A percentile compares a stretch with the other conserved stretches of the same genome.
phyloP scores from a whole-genome alignment of 495 filamentous ascomycete species.

The Hypoxylon lienhwacheense region DNA sequence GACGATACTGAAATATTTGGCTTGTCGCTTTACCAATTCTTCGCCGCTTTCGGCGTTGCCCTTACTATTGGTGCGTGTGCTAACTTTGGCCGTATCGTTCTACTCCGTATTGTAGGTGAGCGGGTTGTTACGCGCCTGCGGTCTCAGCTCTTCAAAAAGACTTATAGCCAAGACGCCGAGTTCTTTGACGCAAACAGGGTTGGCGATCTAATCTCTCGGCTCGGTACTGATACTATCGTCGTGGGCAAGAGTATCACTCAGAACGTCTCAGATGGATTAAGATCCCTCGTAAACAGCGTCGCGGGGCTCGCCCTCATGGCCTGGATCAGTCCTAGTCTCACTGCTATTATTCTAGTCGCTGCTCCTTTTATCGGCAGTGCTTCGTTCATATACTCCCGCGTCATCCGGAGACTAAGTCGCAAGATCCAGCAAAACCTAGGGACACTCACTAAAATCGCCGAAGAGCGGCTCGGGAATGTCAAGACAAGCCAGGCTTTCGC shows the following conservation, averaged over 20 bases:
- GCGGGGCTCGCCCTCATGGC: constrained; percentile 90
- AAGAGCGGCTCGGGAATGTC: constrained; percentile 93
- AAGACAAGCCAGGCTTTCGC: constrained; percentile 94
- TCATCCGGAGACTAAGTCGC: constrained; percentile 82
- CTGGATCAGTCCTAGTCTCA: constrained; percentile 89
- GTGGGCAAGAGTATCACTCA: constrained; percentile 98
- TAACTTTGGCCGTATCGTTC: constrained; percentile 92
- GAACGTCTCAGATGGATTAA: constrained; percentile 91
- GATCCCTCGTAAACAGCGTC: constrained; percentile 81
- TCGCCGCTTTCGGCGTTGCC: constrained; percentile 69
- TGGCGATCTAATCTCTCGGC: constrained; percentile 90
- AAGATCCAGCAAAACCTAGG: constrained; percentile 92
- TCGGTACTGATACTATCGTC: constrained; percentile 94
- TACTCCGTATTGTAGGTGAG: constrained; percentile 93
- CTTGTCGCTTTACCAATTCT: constrained; percentile 73
- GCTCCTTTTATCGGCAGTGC: constrained; percentile 90
- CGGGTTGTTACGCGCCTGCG: constrained; percentile 87
- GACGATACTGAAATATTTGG: constrained; percentile 68
- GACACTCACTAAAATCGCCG: constrained; percentile 90
- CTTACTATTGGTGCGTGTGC: constrained; percentile 74
- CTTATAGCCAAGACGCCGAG: constrained; percentile 92
- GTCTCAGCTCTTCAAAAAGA: constrained; percentile 85
- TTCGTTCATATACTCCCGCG: constrained; percentile 86
- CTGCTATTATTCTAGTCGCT: constrained; percentile 79
- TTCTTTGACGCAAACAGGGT: constrained; percentile 99